phyloP scores from a whole-genome alignment of 768 basidiomycete genomes.

The Gyrodon lividus region DNA sequence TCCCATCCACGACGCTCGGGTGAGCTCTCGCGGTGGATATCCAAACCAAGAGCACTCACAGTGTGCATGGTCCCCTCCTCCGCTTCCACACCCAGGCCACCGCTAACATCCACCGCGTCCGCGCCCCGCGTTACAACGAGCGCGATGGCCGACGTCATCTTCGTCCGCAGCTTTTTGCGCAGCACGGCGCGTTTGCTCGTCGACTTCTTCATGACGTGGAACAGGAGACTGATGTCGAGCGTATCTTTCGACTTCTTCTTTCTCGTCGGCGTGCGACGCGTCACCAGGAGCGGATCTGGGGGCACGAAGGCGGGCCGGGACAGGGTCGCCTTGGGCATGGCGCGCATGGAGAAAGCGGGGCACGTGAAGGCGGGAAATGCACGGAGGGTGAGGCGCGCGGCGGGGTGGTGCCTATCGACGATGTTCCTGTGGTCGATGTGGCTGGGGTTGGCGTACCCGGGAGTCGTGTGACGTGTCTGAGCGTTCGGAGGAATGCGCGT shows the following conservation, averaged over 20 bases:
- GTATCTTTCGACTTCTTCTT: not conserved
- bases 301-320: conserved; percentile 14
- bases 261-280: conserved; percentile 8
- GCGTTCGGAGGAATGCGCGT: not conserved
- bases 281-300: conserved; percentile 19
- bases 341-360: conserved; percentile 22
- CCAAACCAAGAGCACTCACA: not conserved
- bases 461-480: conserved; percentile 11
- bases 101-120: conserved; percentile 1
- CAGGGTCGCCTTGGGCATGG: conserved; percentile 23
- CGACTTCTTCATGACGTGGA: conserved; percentile 21
- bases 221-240: conserved; percentile 17
- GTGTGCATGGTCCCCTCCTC: not conserved
- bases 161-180: conserved; percentile 21
- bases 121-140: conserved; percentile 19
- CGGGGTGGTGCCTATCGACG: conserved; percentile 22
- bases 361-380: conserved; percentile 17
- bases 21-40: not conserved
- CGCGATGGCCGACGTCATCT: conserved; percentile 17
- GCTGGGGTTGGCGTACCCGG: conserved; percentile 13
- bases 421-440: conserved; percentile 9
- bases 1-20: not conserved
- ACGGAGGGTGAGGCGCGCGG: conserved; percentile 9
- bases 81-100: not conserved
- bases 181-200: conserved; percentile 25